Evolutionary conservation across 2,329 filamentous ascomycete genomes (phyloP), one percentile per base, ranked within the genome.

Genomic region (Neofusicoccum sp.): DNA sequence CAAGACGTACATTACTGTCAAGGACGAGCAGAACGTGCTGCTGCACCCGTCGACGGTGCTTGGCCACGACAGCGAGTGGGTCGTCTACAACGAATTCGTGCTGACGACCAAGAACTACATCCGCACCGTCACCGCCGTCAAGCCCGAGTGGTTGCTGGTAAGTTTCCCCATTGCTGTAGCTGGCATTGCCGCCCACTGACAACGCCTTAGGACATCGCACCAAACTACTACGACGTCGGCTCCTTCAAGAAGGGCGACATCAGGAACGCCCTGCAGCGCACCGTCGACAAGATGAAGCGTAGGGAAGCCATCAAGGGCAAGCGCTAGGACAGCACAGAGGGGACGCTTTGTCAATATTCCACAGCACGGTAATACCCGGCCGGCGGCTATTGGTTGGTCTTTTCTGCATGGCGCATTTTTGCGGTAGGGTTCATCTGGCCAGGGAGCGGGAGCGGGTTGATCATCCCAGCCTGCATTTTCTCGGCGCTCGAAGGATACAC

Each of bases 61-160:
- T 24, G 85, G 87, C 54, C 88, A 91, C 62, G 93, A 97, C 62
- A 91, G 88, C 67, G 95, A 99, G 67, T 99, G 95, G 95, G 91
- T 99, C 28, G 80, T 99, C 28, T 99, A 99, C 78, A 96, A 98
- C 70, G 96, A 99, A 73, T 99, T 98, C 71, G 95, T 99, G 11
- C 85, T 99, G 60, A 99, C 95, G 0, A 95, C 90, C 58, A 97
- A 99, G 84, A 96, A 98, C 79, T 99, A 97, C 75, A 93, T 99
- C 69, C 86, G 96, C 61, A 97, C 91, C 0, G 91, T 97, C 49
- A 98, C 93, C 11, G 87, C 90, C 31, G 89, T 99, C 60, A 89
- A 90, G 73, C 90, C 93, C 0, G 95, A 99, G 76, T 99, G 95
- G 95, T 80, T 99, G 63, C 73, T 98, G 76, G 90, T 93, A 82